Evolutionary conservation across 2,329 filamentous ascomycete genomes (phyloP).

Genomic region (Beauveria rudraprayagi): DNA sequence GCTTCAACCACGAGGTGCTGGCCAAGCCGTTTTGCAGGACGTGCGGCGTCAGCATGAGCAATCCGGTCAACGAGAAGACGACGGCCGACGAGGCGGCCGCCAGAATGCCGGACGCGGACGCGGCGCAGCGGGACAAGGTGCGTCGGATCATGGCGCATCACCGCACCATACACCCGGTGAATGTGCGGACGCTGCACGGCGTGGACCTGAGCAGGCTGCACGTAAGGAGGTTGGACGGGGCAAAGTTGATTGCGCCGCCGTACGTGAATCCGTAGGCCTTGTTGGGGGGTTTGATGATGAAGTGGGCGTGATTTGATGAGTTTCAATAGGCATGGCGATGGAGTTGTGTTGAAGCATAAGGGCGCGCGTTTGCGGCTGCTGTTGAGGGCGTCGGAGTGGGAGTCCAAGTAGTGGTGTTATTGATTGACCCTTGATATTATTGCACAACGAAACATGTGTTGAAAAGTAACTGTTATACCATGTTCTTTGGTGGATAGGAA

Average conservation of each 20-base stretch:
- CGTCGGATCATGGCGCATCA: constrained; percentile 14
- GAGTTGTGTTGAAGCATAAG: no score
- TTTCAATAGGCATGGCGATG: no score
- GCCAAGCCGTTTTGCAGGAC: constrained; percentile 40
- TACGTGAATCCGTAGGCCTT: constrained; percentile 34
- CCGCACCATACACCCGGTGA: constrained; percentile 24
- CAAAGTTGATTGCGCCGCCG: constrained; percentile 19
- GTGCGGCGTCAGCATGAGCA: constrained; percentile 38
- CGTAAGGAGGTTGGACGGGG: constrained; percentile 19
- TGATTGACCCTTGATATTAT: no score
- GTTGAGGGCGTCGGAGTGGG: no score
- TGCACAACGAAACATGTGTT: no score
- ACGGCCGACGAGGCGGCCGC: constrained; percentile 8
- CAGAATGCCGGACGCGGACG: constrained; percentile 24
- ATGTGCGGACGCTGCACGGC: constrained; percentile 30
- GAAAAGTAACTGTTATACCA: no score
- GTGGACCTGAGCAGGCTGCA: constrained; percentile 26
- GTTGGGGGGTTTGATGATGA: background rate
- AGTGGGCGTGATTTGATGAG: background rate
- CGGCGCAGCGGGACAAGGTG: constrained; percentile 21
- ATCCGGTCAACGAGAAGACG: constrained; percentile 20
- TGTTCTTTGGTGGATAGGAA: no score
- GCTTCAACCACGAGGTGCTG: constrained; percentile 23
- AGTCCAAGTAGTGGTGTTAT: no score
- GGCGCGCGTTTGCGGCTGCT: no score